Percentiles rank a stretch among this genome's conserved stretches.
These are phyloP conservation scores for Penicillium turbatum DNA, from an alignment of 495 filamentous ascomycete species.

Conservation along the genomic window DNA sequence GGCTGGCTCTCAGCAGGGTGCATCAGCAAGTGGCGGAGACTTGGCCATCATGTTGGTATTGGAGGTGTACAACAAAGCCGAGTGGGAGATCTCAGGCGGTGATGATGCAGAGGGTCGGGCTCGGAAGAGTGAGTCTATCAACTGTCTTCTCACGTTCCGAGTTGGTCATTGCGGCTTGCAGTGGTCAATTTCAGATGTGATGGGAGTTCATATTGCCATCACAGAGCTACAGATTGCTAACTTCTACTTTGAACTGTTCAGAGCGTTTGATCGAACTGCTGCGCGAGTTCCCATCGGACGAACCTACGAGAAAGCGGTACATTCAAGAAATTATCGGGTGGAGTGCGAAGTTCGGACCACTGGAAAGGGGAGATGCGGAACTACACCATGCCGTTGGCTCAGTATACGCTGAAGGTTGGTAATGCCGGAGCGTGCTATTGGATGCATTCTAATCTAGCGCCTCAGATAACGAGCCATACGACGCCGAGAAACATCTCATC, in stretches of 20 bases:
- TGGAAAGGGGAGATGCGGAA: conserved; percentile 90
- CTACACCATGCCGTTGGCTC: conserved; percentile 89
- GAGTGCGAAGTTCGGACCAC: conserved; percentile 78
- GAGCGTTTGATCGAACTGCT: conserved; percentile 60
- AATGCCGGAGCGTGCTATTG: not conserved
- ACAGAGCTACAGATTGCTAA: not conserved
- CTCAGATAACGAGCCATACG: conserved; percentile 79
- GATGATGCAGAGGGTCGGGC: conserved; percentile 37
- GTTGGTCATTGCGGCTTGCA: not conserved
- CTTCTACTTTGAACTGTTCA: conserved; percentile 7
- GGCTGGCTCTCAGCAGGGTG: conserved; percentile 71
- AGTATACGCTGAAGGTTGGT: conserved; percentile 73
- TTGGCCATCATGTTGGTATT: conserved; percentile 77
- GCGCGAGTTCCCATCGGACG: conserved; percentile 72
- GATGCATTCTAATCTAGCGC: conserved; percentile 11
- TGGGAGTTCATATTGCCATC: not conserved
- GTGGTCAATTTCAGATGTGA: conserved; percentile 1
- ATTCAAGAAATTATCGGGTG: conserved; percentile 86
- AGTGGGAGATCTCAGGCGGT: conserved; percentile 64
- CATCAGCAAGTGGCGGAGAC: conserved; percentile 80
- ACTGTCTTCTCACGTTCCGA: not conserved
- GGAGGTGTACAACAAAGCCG: conserved; percentile 82
- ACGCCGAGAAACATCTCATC: conserved; percentile 84
- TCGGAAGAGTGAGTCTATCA: conserved; percentile 40
- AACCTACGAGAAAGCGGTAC: conserved; percentile 87